Evolutionary conservation across 176 grass and related monocot genomes (phyloP).

Genomic region (Triticum timopheevii): DNA sequence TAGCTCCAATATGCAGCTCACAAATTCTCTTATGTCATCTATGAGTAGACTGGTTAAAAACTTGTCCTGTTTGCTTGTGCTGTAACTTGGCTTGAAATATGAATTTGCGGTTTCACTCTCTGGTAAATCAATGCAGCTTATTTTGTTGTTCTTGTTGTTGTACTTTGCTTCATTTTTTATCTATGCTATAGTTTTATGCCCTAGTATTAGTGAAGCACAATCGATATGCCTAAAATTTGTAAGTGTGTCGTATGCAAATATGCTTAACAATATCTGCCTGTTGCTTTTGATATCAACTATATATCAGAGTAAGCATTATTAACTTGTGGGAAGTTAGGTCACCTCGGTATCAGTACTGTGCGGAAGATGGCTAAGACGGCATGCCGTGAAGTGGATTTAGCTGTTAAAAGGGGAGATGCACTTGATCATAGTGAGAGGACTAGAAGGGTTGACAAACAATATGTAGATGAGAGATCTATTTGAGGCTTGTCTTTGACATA

Average conservation of each 20-base stretch:
- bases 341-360: neutral
- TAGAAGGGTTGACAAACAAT: neutral
- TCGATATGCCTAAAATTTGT: neutral
- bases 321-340: neutral
- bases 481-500: neutral
- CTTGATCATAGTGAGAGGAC: neutral
- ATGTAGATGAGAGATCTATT: neutral
- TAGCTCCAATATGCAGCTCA: neutral
- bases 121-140: neutral
- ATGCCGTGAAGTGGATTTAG: neutral
- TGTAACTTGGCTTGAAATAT: neutral
- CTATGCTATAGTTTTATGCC: neutral
- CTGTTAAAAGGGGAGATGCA: neutral
- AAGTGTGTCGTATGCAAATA: conserved; percentile 9
- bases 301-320: neutral
- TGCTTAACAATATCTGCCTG: neutral
- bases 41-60: neutral
- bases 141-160: neutral
- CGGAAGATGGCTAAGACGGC: neutral
- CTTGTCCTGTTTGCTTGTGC: neutral
- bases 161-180: neutral
- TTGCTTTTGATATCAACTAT: neutral
- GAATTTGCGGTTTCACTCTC: neutral
- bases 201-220: neutral
- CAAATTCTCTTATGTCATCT: conserved; percentile 2